Base-by-base conservation (phyloP, 805 yeast genomes). In the Huiozyma naganishii region DNA sequence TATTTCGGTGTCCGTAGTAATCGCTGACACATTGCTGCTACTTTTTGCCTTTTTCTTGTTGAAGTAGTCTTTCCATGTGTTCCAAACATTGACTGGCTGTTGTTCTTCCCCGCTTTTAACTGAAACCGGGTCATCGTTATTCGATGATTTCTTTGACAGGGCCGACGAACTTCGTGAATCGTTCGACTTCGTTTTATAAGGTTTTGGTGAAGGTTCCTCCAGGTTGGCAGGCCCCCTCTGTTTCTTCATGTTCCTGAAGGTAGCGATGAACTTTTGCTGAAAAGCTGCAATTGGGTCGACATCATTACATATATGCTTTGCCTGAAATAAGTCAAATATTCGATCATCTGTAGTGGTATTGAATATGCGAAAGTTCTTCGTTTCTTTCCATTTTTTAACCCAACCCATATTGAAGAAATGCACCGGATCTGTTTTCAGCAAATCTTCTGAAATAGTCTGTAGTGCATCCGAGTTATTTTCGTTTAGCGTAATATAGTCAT, bases 261-360 rank as follows among this genome's bases (percentile, higher is more conserved):
- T 63, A 6, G 61, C 53, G 28, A 58, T 50, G 6, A 61, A 44
- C 42, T 50, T 52, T 45, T 60, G 61, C 44, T 62, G 64, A 23
- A 62, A 50, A 11, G 49, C 47, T 3, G 55, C 50, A 29, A 59
- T 45, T 9, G 60, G 50, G 44, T 61, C 64, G 9, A 49, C 45
- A 8, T 57, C 58, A 43, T 52, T 53, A 47, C 55, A 60, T 2
- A 63, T 45, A 48, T 68, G 72, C 36, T 57, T 66, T 17, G 80
- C 79, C 46, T 71, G 74, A 43, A 76, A 76, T 34, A 75, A 67
- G 57, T 77, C 81, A 59, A 82, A 83, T 33, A 83, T 60, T 52
- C 83, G 83, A 54, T 79, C 82, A 54, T 82, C 89, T 0, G 89
- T 81, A 41, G 60, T 61, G 27, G 56, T 51, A 49, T 76, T 68